These are phyloP conservation scores for Diaporthe nobilis DNA, from an alignment of 2,329 filamentous ascomycete genomes.

Conservation along the genomic window DNA sequence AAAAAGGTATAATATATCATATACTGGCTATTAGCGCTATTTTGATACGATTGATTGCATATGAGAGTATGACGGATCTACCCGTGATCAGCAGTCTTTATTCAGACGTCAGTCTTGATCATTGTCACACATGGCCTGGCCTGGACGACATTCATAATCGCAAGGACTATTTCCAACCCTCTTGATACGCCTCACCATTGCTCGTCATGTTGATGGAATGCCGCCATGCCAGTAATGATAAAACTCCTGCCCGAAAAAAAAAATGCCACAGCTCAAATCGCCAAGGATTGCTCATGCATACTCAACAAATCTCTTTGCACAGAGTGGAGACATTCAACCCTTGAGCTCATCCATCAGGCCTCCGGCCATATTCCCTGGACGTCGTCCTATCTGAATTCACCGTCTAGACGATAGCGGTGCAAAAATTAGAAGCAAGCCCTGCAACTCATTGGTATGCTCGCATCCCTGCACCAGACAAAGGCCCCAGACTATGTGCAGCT, in stretches of 20 bases:
- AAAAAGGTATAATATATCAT: too few species aligned
- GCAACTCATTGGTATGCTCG: neutral
- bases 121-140: neutral
- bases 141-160: neutral
- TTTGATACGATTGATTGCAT: too few species aligned
- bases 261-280: too few species aligned
- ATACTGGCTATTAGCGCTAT: too few species aligned
- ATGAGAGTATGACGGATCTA: neutral
- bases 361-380: neutral
- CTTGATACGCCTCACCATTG: neutral
- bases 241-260: too few species aligned
- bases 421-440: neutral
- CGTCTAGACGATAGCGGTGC: too few species aligned
- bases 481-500: conserved; percentile 4
- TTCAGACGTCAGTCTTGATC: neutral
- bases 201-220: neutral
- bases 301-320: neutral
- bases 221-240: neutral
- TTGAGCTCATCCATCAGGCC: too few species aligned
- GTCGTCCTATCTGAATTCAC: neutral
- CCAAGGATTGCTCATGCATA: neutral
- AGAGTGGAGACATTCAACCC: neutral
- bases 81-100: neutral
- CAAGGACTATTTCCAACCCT: neutral
- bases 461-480: neutral